These are phyloP conservation scores for Penicillium bialowiezense DNA, from an alignment of 495 filamentous ascomycete genomes.

Conservation along the genomic window DNA sequence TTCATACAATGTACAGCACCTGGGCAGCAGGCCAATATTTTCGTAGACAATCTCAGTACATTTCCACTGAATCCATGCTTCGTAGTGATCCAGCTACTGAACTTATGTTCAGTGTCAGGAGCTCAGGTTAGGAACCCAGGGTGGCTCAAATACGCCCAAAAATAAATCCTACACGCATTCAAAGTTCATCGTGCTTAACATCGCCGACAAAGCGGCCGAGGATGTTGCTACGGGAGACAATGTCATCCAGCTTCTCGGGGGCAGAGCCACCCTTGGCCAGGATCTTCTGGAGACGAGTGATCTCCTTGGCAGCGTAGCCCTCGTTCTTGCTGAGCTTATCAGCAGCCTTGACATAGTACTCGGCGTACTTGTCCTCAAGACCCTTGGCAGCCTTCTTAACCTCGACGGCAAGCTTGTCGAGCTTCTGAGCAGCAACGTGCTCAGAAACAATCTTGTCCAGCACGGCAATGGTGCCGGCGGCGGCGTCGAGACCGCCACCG, in stretches of 20 bases:
- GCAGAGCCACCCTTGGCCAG: constrained; percentile 82
- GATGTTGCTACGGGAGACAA: constrained; percentile 84
- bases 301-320: constrained; percentile 82
- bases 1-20: constrained; percentile 17
- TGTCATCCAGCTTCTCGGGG: constrained; percentile 83
- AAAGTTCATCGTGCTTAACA: constrained; percentile 62
- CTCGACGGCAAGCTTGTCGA: constrained; percentile 60
- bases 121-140: background rate
- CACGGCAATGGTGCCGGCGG: constrained; percentile 75
- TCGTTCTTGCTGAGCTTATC: constrained; percentile 75
- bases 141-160: background rate
- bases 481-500: constrained; percentile 76
- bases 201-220: constrained; percentile 68
- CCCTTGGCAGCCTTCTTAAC: constrained; percentile 65
- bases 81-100: background rate
- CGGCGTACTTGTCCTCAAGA: constrained; percentile 78
- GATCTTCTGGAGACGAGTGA: constrained; percentile 73
- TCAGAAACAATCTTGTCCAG: constrained; percentile 73
- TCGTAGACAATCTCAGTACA: constrained; percentile 1
- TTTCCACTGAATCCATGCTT: background rate
- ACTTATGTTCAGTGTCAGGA: background rate
- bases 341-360: constrained; percentile 90
- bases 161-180: constrained; percentile 27
- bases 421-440: constrained; percentile 51
- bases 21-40: constrained; percentile 8